Evolutionary conservation across 306 rosid genomes (phyloP).

Genomic region (Pueraria montana): DNA sequence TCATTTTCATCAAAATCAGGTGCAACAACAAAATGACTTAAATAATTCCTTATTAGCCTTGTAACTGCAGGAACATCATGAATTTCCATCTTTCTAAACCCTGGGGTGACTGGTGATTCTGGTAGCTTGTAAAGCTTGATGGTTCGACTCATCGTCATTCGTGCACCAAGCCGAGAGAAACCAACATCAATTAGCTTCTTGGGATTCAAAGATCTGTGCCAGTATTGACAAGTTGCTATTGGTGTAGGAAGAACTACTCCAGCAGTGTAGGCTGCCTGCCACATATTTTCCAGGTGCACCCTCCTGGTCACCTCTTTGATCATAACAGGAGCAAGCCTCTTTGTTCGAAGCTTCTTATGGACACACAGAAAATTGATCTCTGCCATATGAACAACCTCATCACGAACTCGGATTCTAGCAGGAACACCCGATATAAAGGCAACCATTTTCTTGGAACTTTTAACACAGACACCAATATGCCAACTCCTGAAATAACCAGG

Average conservation of each 20-base stretch:
- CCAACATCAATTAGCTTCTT: conserved; percentile 97
- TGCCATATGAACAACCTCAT: conserved; percentile 82
- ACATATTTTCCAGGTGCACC: conserved; percentile 94
- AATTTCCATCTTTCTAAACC: conserved; percentile 90
- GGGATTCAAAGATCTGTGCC: conserved; percentile 97
- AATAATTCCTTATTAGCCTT: conserved; percentile 77
- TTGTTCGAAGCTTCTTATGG: conserved; percentile 94
- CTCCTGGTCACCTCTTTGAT: conserved; percentile 98
- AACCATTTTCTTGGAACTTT: conserved; percentile 87
- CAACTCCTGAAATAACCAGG: conserved; percentile 87
- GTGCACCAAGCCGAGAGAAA: conserved; percentile 94
- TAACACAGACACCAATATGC: conserved; percentile 97
- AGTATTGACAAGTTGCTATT: conserved; percentile 88
- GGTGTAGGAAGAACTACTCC: conserved; percentile 98
- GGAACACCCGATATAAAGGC: conserved; percentile 93
- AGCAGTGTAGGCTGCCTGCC: conserved; percentile 98
- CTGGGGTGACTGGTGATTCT: conserved; percentile 79
- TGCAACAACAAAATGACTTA: conserved; percentile 79
- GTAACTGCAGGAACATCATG: conserved; percentile 94
- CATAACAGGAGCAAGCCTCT: conserved; percentile 99
- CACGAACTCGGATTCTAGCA: conserved; percentile 84
- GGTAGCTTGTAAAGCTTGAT: conserved; percentile 94
- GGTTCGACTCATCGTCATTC: conserved; percentile 98
- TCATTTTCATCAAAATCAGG: conserved; percentile 92
- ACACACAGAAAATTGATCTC: conserved; percentile 94